Evolutionary conservation across 1,284 basidiomycete species (phyloP), one percentile per base, ranked within the genome.

Genomic region (Marasmius fiardii): DNA sequence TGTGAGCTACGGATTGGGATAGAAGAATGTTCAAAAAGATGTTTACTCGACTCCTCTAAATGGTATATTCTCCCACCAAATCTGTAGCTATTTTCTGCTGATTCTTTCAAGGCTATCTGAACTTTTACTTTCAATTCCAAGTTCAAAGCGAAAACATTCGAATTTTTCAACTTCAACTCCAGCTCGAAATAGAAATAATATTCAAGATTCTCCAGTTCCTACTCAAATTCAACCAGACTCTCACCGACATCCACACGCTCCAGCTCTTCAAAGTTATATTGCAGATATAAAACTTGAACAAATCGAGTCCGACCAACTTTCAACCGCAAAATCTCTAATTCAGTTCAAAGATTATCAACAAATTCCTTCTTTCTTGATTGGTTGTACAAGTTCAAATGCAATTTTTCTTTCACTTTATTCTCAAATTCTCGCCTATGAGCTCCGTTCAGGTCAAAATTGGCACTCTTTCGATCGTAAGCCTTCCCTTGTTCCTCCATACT

Each of bases 201-300:
- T 35, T 12, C n/a, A 39, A 50, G 34, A 44, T 50, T 18, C 39
- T 16, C 31, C n/a, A n/a, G n/a, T n/a, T n/a, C n/a, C n/a, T n/a
- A n/a, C n/a, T n/a, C n/a, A n/a, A n/a, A n/a, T n/a, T n/a, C n/a
- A n/a, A n/a, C n/a, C n/a, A n/a, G n/a, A 26, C 37, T 20, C 51
- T 24, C n/a, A 44, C 16, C 39, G 56, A 26, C 51, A 58, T 39
- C 52, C 52, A 5, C 58, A 59, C 47, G 58, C 58, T 14, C 56
- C 56, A 16, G 2, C 20, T 8, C 47, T 57, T 8, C 37, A 34
- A 10, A 24, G 39, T 35, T 50, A 50, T 21, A 21, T 48, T 3
- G 24, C 49, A 24, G 47, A 43, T 31, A 45, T 4, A 33, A 37
- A 55, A n/a, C n/a, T 35, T 12, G 53, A 58, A 37, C 16, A 16